phyloP scores from a whole-genome alignment of 108 stramenopile species.

The Skeletonema tropicum region DNA sequence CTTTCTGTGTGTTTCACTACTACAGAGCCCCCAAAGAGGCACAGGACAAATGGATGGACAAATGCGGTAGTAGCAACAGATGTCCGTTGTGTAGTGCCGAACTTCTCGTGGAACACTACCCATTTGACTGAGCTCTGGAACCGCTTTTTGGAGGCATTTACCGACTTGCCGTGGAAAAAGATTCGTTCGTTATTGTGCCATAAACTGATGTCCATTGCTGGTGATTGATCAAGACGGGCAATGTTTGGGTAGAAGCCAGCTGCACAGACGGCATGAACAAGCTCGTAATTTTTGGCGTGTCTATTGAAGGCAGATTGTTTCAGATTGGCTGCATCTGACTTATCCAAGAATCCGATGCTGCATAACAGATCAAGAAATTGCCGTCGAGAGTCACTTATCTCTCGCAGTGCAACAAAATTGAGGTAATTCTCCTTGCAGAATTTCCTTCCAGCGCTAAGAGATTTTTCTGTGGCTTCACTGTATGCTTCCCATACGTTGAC shows the following conservation, averaged over 20 bases:
- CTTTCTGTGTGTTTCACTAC: slow-evolving; percentile 64
- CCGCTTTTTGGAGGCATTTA: slow-evolving; percentile 52
- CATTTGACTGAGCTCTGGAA: slow-evolving; percentile 29
- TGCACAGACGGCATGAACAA: slow-evolving; percentile 85
- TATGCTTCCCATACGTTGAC: slow-evolving; percentile 89
- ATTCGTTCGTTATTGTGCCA: slow-evolving; percentile 61
- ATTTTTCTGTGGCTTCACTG: slow-evolving; percentile 18
- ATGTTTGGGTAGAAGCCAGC: slow-evolving; percentile 97
- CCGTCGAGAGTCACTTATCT: slow-evolving; percentile 73
- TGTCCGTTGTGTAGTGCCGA: slow-evolving; percentile 65
- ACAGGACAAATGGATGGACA: slow-evolving; percentile 62
- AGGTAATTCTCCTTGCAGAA: slow-evolving; percentile 82
- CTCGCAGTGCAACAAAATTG: slow-evolving; percentile 65
- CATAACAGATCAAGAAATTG: slow-evolving; percentile 83
- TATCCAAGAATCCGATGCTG: slow-evolving; percentile 81
- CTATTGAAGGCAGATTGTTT: slow-evolving; percentile 43
- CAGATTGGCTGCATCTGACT: slow-evolving; percentile 20
- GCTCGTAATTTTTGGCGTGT: slow-evolving; percentile 41
- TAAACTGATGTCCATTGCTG: slow-evolving; percentile 14
- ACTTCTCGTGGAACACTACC: slow-evolving; percentile 79
- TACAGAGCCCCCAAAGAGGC: slow-evolving; percentile 68
- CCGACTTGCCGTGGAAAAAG: slow-evolving; percentile 65
- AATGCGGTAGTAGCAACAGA: slow-evolving; percentile 65
- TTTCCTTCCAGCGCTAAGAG: slow-evolving; percentile 41
- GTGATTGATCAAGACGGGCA: slow-evolving; percentile 54